Evolutionary conservation across 805 yeast species (phyloP).

Genomic region (Sugiyamaella floridensis): DNA sequence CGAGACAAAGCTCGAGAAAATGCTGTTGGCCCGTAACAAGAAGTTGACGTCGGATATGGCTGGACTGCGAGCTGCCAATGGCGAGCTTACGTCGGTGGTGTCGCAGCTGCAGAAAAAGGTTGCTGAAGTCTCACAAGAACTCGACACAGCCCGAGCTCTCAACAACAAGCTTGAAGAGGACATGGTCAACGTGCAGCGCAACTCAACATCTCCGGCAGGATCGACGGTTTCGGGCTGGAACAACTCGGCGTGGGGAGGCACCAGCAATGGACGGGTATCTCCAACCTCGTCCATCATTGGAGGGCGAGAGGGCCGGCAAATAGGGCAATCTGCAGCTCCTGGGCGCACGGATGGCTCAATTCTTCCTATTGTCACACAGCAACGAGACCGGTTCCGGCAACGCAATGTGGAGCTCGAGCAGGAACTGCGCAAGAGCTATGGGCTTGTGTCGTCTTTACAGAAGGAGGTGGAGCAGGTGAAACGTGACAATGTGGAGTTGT

Average conservation of each 20-base stretch:
- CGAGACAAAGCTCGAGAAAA: constrained; percentile 40
- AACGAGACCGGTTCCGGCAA: constrained; percentile 87
- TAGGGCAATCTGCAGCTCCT: not conserved
- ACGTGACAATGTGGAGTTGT: constrained; percentile 68
- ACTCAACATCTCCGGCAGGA: constrained; percentile 28
- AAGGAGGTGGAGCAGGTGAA: constrained; percentile 58
- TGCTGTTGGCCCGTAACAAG: constrained; percentile 63
- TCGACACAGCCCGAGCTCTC: constrained; percentile 37
- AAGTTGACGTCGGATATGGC: constrained; percentile 65
- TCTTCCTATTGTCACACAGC: constrained; percentile 84
- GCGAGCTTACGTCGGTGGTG: constrained; percentile 39
- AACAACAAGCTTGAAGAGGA: constrained; percentile 71
- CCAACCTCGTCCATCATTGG: constrained; percentile 34
- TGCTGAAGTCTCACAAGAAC: constrained; percentile 29
- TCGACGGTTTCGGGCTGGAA: constrained; percentile 33
- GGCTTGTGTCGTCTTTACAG: constrained; percentile 51
- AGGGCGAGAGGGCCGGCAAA: constrained; percentile 14
- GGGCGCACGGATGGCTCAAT: constrained; percentile 38
- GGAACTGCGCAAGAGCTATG: constrained; percentile 55
- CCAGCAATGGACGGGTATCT: constrained; percentile 34
- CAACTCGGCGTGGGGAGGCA: constrained; percentile 6
- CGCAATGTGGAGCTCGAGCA: constrained; percentile 79
- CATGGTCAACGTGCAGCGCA: constrained; percentile 48
- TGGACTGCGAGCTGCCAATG: constrained; percentile 53
- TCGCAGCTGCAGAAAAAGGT: constrained; percentile 28